Evolutionary conservation across 352 stramenopile genomes (phyloP).

Genomic region (Phytopythium boreale): DNA sequence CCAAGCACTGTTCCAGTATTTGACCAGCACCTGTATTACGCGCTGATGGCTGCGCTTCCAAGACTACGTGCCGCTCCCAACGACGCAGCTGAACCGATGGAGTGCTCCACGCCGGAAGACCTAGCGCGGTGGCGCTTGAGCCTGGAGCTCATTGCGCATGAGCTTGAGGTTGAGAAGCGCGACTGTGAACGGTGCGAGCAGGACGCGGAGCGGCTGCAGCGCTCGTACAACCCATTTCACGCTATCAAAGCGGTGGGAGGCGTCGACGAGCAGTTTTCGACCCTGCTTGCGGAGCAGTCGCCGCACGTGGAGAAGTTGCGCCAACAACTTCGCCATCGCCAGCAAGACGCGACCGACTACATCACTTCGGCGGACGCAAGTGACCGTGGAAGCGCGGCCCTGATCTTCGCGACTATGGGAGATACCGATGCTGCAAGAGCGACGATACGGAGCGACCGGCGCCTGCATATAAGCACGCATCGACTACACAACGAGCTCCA

Average conservation of each 20-base stretch:
- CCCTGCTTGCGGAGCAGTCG: slow-evolving; percentile 26
- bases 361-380: background rate
- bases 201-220: slow-evolving; percentile 16
- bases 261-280: slow-evolving; percentile 41
- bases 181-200: slow-evolving; percentile 14
- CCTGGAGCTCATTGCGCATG: slow-evolving; percentile 32
- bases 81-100: background rate
- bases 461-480: slow-evolving; percentile 25
- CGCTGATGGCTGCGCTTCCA: background rate
- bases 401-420: too few species aligned
- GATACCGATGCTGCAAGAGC: background rate
- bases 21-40: background rate
- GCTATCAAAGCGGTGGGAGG: slow-evolving; percentile 49
- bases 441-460: background rate
- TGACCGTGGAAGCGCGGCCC: background rate
- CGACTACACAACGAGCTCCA: slow-evolving; percentile 34
- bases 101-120: background rate
- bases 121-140: slow-evolving; percentile 11
- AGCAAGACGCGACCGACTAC: slow-evolving; percentile 35
- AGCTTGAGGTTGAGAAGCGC: slow-evolving; percentile 29
- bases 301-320: slow-evolving; percentile 21
- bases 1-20: background rate
- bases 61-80: background rate
- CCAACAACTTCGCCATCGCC: slow-evolving; percentile 46
- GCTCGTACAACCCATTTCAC: slow-evolving; percentile 54